A percentile compares a stretch with the other conserved stretches of the same genome.
Conservation (phyloP, 2,329 filamentous ascomycete species). For the Pseudogymnoascus sp. region DNA sequence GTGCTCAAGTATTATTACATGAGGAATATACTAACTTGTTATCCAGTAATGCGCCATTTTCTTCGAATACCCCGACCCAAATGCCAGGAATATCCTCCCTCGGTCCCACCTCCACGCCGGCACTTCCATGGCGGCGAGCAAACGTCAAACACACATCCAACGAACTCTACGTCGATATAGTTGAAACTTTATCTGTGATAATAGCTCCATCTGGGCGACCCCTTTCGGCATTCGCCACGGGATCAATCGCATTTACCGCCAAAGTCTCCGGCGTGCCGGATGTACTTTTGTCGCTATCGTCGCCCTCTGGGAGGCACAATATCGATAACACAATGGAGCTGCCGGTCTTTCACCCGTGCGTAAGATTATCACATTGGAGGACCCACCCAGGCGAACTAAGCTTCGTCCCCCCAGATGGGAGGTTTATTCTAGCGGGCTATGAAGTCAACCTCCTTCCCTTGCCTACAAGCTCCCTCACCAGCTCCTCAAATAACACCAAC, state of each 20-base stretch:
- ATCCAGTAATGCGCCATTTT: constrained; percentile 11
- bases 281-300: constrained; percentile 69
- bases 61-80: constrained; percentile 21
- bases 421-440: constrained; percentile 88
- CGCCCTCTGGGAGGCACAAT: constrained; percentile 71
- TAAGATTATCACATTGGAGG: constrained; percentile 81
- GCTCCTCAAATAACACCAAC: constrained; percentile 43
- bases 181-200: constrained; percentile 81
- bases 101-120: constrained; percentile 39
- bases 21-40: neutral
- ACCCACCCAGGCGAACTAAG: constrained; percentile 85
- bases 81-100: constrained; percentile 28
- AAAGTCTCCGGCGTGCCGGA: constrained; percentile 95
- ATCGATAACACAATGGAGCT: constrained; percentile 69
- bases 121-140: constrained; percentile 77
- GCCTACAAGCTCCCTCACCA: constrained; percentile 36
- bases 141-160: constrained; percentile 96
- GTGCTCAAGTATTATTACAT: neutral
- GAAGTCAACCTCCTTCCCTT: constrained; percentile 78
- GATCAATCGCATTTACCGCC: constrained; percentile 87
- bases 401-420: constrained; percentile 89
- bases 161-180: constrained; percentile 90
- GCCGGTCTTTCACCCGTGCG: constrained; percentile 93
- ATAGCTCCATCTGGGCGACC: constrained; percentile 84
- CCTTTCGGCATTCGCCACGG: constrained; percentile 77